phyloP scores from a whole-genome alignment of 352 stramenopile species.

The Thraustochytrium aureum region DNA sequence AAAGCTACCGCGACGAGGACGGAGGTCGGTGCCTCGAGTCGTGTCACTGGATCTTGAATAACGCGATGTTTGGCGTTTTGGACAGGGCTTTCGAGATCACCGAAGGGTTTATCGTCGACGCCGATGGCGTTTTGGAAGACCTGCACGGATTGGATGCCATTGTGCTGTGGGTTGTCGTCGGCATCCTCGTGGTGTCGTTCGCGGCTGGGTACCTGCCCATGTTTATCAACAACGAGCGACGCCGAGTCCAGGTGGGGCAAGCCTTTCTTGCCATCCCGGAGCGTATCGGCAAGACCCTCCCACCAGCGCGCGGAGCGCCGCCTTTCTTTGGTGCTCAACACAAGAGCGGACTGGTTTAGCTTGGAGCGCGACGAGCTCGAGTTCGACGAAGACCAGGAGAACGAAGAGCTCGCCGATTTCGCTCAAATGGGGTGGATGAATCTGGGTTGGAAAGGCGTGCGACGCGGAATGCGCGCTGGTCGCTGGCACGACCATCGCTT shows the following conservation, averaged over 20 bases:
- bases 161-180: background rate
- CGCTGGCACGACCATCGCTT: too few species aligned
- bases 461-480: too few species aligned
- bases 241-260: background rate
- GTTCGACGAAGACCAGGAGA: background rate
- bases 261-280: constrained; percentile 40
- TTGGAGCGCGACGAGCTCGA: background rate
- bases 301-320: constrained; percentile 22
- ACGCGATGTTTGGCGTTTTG: background rate
- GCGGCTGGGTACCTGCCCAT: constrained; percentile 19
- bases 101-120: background rate
- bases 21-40: constrained; percentile 10
- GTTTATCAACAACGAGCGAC: background rate
- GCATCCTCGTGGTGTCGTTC: background rate
- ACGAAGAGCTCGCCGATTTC: too few species aligned
- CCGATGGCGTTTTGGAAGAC: background rate
- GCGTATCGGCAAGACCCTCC: constrained; percentile 10
- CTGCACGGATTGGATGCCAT: background rate
- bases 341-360: background rate
- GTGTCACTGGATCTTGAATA: constrained; percentile 45
- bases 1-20: constrained; percentile 38
- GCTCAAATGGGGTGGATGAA: too few species aligned
- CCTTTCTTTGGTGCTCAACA: background rate
- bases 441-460: too few species aligned
- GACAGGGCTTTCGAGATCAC: background rate